Percentiles rank a stretch among this genome's conserved stretches.
These are phyloP conservation scores for Tephrocybe sp. DNA, from an alignment of 768 basidiomycete species.

Conservation along the genomic window DNA sequence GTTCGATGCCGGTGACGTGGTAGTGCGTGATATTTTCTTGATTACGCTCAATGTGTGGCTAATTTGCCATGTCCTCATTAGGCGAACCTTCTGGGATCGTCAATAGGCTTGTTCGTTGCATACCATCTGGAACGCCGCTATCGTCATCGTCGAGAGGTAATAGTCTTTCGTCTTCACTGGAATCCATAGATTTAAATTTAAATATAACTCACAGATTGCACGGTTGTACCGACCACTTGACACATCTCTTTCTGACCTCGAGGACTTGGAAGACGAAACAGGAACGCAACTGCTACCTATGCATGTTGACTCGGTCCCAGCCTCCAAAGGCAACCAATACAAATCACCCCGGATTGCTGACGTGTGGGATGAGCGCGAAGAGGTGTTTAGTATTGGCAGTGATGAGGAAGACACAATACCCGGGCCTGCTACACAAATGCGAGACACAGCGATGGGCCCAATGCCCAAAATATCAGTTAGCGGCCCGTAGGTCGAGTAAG, in stretches of 20 bases:
- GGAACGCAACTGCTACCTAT: constrained; percentile 61
- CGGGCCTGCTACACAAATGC: constrained; percentile 3
- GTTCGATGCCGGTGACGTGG: constrained; percentile 71
- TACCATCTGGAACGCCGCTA: constrained; percentile 75
- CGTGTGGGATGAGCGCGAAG: constrained; percentile 80
- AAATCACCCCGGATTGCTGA: constrained; percentile 46
- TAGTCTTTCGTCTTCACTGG: neutral
- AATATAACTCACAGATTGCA: constrained; percentile 49
- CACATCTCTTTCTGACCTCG: constrained; percentile 48
- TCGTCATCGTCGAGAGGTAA: constrained; percentile 74
- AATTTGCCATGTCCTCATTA: constrained; percentile 27
- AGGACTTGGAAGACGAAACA: constrained; percentile 47
- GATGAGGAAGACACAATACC: constrained; percentile 44
- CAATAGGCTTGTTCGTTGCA: constrained; percentile 61
- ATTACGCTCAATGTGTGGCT: neutral
- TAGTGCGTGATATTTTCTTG: constrained; percentile 40
- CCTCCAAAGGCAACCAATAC: constrained; percentile 27
- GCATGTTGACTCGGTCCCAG: constrained; percentile 26
- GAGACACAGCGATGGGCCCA: constrained; percentile 8
- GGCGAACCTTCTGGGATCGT: constrained; percentile 79
- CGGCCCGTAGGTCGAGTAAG: constrained; percentile 4
- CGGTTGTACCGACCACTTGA: constrained; percentile 75
- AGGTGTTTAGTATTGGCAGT: constrained; percentile 67
- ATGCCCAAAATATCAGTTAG: constrained; percentile 23
- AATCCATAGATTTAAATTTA: neutral